Evolutionary conservation across 306 rosid species (phyloP).

Genomic region (Oxytropis ochrocephala): DNA sequence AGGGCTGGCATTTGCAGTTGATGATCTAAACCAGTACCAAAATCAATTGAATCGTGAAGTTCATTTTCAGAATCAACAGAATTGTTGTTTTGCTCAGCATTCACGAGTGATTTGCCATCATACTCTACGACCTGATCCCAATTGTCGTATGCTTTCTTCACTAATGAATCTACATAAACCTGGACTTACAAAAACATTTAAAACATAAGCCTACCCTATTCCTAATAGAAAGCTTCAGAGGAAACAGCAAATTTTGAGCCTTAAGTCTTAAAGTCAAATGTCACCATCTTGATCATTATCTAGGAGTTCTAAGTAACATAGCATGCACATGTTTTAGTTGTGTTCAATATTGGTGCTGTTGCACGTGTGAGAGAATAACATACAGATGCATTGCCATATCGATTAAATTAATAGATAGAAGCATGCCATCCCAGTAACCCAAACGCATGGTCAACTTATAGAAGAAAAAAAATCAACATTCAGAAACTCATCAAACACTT

Average conservation of each 20-base stretch:
- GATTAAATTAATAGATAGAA: slow-evolving; percentile 4
- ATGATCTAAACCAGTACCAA: slow-evolving; percentile 42
- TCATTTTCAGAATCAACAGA: slow-evolving; percentile 44
- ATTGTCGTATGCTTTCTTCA: slow-evolving; percentile 91
- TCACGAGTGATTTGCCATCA: slow-evolving; percentile 80
- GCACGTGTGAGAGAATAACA: slow-evolving; percentile 3
- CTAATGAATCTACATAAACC: slow-evolving; percentile 83
- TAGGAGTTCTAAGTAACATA: neutral
- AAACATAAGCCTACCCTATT: slow-evolving; percentile 9
- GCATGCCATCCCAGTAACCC: slow-evolving; percentile 10
- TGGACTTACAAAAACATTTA: slow-evolving; percentile 39
- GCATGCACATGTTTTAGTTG: neutral
- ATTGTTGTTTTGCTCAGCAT: slow-evolving; percentile 40
- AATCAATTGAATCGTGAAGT: slow-evolving; percentile 38
- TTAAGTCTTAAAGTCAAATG: neutral
- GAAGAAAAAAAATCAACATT: neutral
- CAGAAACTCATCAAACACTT: neutral
- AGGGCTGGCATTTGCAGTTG: slow-evolving; percentile 40
- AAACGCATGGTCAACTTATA: neutral
- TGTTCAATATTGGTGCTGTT: neutral
- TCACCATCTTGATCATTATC: neutral
- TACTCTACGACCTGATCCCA: slow-evolving; percentile 90
- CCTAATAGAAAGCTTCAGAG: slow-evolving; percentile 9
- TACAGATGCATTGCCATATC: neutral
- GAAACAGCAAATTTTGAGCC: slow-evolving; percentile 5